These are phyloP conservation scores for Leccinum aurantiacum DNA, from an alignment of 768 basidiomycete species.

Conservation along the genomic window DNA sequence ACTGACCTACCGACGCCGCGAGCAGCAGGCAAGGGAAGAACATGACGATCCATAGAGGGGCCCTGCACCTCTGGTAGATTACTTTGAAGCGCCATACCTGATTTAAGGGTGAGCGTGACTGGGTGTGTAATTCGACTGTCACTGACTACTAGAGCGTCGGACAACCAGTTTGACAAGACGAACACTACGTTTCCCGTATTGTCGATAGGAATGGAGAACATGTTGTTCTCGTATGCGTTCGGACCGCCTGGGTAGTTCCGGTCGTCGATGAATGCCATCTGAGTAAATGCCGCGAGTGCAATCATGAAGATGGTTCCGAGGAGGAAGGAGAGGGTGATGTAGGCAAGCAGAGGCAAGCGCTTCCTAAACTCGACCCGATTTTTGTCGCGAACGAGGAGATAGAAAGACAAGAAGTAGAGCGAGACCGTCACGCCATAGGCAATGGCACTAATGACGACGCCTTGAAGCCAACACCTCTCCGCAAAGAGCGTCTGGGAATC, in stretches of 20 bases:
- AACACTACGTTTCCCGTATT: conserved; percentile 12
- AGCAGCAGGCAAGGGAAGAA: not conserved
- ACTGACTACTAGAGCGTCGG: conserved; percentile 20
- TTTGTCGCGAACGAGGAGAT: not conserved
- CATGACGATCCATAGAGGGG: not conserved
- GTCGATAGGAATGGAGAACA: conserved; percentile 24
- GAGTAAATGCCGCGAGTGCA: not conserved
- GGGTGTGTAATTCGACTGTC: not conserved
- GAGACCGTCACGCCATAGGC: not conserved
- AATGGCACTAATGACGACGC: not conserved
- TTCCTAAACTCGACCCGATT: not conserved
- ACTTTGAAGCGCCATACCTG: not conserved
- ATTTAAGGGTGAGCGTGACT: not conserved
- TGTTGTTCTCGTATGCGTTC: conserved; percentile 5
- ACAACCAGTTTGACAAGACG: conserved; percentile 8
- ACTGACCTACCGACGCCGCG: not conserved
- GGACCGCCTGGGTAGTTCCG: not conserved
- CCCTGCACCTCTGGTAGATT: too few relatives aligned
- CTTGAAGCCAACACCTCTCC: not conserved
- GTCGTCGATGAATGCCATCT: not conserved
- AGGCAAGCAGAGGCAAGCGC: not conserved
- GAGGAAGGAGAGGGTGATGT: not conserved
- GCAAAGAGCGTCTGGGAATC: conserved; percentile 11
- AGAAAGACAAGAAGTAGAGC: not conserved
- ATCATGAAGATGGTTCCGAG: not conserved